Evolutionary conservation across 2,329 filamentous ascomycete species (phyloP).

Genomic region (Colletotrichum kahawae): DNA sequence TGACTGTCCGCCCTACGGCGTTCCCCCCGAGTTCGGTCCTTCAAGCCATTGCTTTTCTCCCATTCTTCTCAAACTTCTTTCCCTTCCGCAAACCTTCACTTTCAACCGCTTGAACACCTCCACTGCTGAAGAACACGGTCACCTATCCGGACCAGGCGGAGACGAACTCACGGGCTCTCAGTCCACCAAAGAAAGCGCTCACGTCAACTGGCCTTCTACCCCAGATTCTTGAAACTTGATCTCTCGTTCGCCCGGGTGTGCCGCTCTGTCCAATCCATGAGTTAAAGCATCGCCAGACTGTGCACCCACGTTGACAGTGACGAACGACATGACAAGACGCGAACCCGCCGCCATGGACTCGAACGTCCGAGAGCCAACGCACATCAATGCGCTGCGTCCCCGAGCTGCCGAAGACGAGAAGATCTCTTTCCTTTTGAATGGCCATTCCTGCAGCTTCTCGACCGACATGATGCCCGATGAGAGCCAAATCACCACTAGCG

Average conservation of each 20-base stretch:
- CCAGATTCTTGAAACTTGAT: constrained; percentile 11
- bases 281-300: constrained; percentile 11
- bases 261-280: neutral
- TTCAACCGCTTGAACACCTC: neutral
- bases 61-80: neutral
- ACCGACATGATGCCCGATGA: constrained; percentile 17
- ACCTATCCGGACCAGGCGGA: neutral
- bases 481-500: neutral
- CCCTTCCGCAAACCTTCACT: neutral
- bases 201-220: neutral
- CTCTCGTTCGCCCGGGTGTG: neutral
- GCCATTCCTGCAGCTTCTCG: constrained; percentile 18
- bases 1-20: neutral
- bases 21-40: neutral
- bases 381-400: constrained; percentile 18
- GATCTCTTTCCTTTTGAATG: constrained; percentile 15
- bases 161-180: neutral
- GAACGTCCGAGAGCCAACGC: constrained; percentile 10
- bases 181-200: neutral
- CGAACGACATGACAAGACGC: neutral
- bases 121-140: neutral
- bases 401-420: constrained; percentile 9
- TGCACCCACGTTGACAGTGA: neutral
- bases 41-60: neutral
- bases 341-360: constrained; percentile 14